Percentiles rank a stretch among this genome's conserved stretches.
phyloP scores from a whole-genome alignment of 2,329 filamentous ascomycete genomes.

The Xylaria sp. region DNA sequence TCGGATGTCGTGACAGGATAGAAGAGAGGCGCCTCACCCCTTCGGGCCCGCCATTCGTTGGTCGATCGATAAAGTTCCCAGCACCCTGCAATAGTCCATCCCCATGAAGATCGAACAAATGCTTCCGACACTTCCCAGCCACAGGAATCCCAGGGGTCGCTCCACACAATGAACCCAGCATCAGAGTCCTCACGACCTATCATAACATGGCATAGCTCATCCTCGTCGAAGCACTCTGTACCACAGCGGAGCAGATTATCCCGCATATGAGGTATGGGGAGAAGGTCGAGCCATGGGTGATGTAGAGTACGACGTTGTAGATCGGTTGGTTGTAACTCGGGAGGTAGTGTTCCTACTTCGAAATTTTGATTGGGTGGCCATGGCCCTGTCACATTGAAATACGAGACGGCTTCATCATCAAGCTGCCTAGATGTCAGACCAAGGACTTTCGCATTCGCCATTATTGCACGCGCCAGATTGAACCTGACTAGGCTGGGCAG shows the following conservation, averaged over 20 bases:
- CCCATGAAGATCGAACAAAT: slow-evolving; percentile 30
- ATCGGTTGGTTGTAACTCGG: slow-evolving; percentile 45
- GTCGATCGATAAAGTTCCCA: slow-evolving; percentile 33
- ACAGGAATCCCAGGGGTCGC: slow-evolving; percentile 32
- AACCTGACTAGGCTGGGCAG: slow-evolving; percentile 37
- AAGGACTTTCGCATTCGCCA: slow-evolving; percentile 33
- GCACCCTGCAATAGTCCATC: slow-evolving; percentile 33
- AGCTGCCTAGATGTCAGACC: slow-evolving; percentile 29
- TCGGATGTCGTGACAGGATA: not conserved
- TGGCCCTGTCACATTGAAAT: slow-evolving; percentile 23
- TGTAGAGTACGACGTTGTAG: slow-evolving; percentile 48
- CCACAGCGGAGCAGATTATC: slow-evolving; percentile 48
- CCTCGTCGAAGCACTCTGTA: slow-evolving; percentile 34
- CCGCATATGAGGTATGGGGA: slow-evolving; percentile 50
- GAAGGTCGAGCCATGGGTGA: slow-evolving; percentile 52
- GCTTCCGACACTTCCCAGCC: slow-evolving; percentile 37
- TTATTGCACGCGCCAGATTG: slow-evolving; percentile 36
- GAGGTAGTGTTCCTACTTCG: slow-evolving; percentile 19
- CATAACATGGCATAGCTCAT: slow-evolving; percentile 37
- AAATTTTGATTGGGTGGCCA: not conserved
- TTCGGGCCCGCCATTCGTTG: slow-evolving; percentile 34
- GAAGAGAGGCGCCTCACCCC: slow-evolving; percentile 38
- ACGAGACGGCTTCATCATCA: slow-evolving; percentile 35
- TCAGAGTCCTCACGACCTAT: slow-evolving; percentile 5
- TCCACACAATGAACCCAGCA: slow-evolving; percentile 36